Percentiles rank a stretch among this genome's conserved stretches.
phyloP scores from a whole-genome alignment of 2,329 filamentous ascomycete genomes.

The Cytospora piceicola region DNA sequence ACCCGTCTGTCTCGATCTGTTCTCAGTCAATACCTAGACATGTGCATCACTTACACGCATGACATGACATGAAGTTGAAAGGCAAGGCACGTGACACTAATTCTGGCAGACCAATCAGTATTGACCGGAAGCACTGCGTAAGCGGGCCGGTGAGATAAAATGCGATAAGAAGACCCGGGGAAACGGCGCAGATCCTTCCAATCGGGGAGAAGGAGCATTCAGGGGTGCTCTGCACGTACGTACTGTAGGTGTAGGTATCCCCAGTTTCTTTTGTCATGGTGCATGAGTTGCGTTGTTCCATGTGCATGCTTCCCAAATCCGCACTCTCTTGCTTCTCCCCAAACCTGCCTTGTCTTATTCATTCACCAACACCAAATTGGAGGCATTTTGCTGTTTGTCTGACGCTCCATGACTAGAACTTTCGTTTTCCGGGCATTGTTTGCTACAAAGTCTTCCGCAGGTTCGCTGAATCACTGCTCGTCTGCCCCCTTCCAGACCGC shows the following conservation, averaged over 20 bases:
- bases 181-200: conserved; percentile 3
- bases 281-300: background rate
- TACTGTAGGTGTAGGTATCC: background rate
- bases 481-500: background rate
- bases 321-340: background rate
- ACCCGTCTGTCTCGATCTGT: background rate
- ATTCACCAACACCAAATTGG: background rate
- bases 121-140: background rate
- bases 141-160: background rate
- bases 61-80: background rate
- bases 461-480: background rate
- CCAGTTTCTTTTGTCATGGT: background rate
- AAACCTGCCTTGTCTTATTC: too few species aligned
- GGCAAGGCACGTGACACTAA: background rate
- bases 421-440: background rate
- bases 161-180: conserved; percentile 1
- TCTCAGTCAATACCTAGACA: background rate
- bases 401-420: background rate
- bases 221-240: background rate
- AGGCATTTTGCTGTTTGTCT: background rate
- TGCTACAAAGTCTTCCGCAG: background rate
- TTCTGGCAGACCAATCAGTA: background rate
- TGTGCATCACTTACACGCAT: too few species aligned
- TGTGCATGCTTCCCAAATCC: background rate
- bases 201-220: background rate